A percentile compares a stretch with the other conserved stretches of the same genome.
Evolutionary conservation across 306 rosid species (phyloP).

Genomic region (Cucurbita argyrosperma): DNA sequence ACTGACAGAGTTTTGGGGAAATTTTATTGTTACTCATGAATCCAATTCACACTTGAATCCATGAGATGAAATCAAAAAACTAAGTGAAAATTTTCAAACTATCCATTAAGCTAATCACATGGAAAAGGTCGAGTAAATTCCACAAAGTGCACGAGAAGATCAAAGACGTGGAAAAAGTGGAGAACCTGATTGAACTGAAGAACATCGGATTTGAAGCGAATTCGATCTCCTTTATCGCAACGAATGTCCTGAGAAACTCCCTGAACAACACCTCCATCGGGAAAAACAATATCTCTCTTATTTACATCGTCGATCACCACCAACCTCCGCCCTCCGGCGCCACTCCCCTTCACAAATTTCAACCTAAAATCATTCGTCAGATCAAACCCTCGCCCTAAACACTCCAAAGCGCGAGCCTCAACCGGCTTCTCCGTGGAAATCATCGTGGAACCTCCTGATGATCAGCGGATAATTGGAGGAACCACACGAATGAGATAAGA

Average conservation of each 20-base stretch:
- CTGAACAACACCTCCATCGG: constrained; percentile 42
- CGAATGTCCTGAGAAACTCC: constrained; percentile 76
- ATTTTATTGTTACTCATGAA: neutral
- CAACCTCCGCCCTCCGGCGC: constrained; percentile 31
- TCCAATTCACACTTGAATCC: neutral
- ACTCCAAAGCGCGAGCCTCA: constrained; percentile 53
- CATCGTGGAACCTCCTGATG: constrained; percentile 4
- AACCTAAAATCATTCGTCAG: constrained; percentile 68
- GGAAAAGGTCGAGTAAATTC: neutral
- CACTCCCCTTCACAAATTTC: constrained; percentile 57
- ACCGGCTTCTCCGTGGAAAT: constrained; percentile 26
- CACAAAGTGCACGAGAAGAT: neutral
- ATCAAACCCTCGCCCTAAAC: constrained; percentile 84
- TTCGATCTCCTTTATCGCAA: constrained; percentile 89
- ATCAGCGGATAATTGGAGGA: neutral
- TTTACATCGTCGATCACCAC: constrained; percentile 54
- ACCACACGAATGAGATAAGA: neutral
- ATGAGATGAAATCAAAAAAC: neutral
- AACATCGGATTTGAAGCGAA: constrained; percentile 80
- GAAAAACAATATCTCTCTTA: constrained; percentile 62
- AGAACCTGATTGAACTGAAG: constrained; percentile 77
- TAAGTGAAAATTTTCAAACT: neutral
- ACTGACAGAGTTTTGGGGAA: neutral
- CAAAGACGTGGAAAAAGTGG: neutral
- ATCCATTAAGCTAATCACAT: neutral